Conservation (phyloP, 371 early-diverging fungal genomes). For the Cokeromyces recurvatus region DNA sequence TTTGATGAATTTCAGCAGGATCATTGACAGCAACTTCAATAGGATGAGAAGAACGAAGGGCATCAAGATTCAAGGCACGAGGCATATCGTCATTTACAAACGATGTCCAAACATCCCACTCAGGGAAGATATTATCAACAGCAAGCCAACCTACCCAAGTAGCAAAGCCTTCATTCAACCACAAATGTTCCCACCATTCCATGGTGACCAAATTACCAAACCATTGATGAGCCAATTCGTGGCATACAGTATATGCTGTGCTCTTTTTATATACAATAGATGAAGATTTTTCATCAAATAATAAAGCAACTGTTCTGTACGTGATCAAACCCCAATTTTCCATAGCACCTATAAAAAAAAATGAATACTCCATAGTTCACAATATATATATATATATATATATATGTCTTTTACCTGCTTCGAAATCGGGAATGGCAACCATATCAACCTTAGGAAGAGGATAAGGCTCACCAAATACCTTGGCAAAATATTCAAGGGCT, state of each 20-base stretch:
- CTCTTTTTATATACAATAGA: conserved; percentile 68
- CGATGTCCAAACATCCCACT: conserved; percentile 74
- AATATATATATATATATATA: not conserved
- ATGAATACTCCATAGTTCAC: not conserved
- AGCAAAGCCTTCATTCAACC: conserved; percentile 96
- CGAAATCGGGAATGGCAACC: conserved; percentile 89
- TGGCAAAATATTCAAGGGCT: conserved; percentile 77
- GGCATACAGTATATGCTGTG: conserved; percentile 84
- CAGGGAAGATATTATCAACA: conserved; percentile 72
- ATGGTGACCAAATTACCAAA: conserved; percentile 85
- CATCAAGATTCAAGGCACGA: conserved; percentile 70
- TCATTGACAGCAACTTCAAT: conserved; percentile 83
- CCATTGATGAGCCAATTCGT: conserved; percentile 95
- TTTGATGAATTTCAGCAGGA: conserved; percentile 71
- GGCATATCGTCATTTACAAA: conserved; percentile 77
- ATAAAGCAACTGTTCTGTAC: conserved; percentile 73
- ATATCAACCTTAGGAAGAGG: conserved; percentile 88
- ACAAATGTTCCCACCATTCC: conserved; percentile 91
- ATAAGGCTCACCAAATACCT: conserved; percentile 82
- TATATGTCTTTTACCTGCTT: conserved; percentile 42
- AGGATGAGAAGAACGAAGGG: conserved; percentile 76
- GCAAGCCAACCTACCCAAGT: conserved; percentile 88
- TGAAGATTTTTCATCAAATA: conserved; percentile 70
- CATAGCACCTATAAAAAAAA: conserved; percentile 57
- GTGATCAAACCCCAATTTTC: conserved; percentile 94